Evolutionary conservation across 306 rosid species (phyloP).

Genomic region (Acacia acuminata): DNA sequence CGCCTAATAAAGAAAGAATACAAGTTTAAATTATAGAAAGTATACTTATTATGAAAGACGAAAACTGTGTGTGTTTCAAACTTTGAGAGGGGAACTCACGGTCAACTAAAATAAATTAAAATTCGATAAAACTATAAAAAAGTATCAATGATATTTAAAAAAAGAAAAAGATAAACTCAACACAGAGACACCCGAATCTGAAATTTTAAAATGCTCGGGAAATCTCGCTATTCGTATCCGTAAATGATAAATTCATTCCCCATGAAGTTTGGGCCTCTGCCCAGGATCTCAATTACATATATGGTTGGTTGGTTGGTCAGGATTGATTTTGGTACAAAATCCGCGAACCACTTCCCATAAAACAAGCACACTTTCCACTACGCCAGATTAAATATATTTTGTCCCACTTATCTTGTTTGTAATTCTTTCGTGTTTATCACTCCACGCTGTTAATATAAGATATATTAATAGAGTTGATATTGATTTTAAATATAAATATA

Average conservation of each 20-base stretch:
- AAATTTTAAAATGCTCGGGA: not conserved
- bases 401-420: not conserved
- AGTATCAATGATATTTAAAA: too few species aligned
- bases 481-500: too few species aligned
- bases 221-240: not conserved
- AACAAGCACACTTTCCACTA: not conserved
- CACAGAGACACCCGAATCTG: not conserved
- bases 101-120: too few species aligned
- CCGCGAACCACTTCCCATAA: not conserved
- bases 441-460: too few species aligned
- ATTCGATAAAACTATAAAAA: too few species aligned
- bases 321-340: not conserved
- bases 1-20: too few species aligned
- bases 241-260: not conserved
- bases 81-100: too few species aligned
- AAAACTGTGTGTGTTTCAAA: too few species aligned
- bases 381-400: not conserved
- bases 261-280: not conserved
- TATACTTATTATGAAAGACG: rapidly evolving
- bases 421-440: not conserved
- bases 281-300: not conserved
- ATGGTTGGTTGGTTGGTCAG: not conserved
- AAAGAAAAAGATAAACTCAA: too few species aligned
- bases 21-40: too few species aligned
- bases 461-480: too few species aligned